phyloP scores from a whole-genome alignment of 2,329 filamentous ascomycete species.

The Westerdykella sp. region DNA sequence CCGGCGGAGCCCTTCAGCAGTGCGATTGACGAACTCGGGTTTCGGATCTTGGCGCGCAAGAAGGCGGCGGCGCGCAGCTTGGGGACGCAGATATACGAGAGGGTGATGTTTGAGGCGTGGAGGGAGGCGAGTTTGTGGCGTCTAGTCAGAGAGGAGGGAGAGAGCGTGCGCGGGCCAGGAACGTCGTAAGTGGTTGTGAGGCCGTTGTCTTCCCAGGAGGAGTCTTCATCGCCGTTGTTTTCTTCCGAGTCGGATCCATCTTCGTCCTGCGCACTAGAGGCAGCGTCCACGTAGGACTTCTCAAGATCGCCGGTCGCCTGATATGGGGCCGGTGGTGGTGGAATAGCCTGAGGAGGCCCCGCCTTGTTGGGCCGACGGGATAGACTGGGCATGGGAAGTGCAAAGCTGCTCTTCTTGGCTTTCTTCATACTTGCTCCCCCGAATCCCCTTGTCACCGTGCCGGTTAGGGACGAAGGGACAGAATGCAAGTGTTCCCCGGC shows the following conservation, averaged over 20 bases:
- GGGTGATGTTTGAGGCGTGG: constrained; percentile 45
- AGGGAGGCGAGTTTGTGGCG: constrained; percentile 55
- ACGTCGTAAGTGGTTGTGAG: constrained; percentile 58
- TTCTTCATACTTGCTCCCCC: no score
- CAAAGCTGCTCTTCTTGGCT: no score
- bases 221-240: constrained; percentile 44
- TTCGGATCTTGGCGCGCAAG: constrained; percentile 53
- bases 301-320: no score
- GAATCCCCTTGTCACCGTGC: no score
- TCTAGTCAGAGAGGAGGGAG: constrained; percentile 44
- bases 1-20: constrained; percentile 52
- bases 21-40: constrained; percentile 48
- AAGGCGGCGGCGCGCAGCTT: constrained; percentile 57
- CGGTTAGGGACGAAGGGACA: no score
- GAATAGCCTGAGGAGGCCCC: no score
- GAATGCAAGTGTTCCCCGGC: no score
- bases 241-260: not conserved
- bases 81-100: constrained; percentile 53
- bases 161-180: constrained; percentile 52
- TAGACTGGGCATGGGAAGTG: no score
- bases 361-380: no score
- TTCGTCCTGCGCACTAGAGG: no score
- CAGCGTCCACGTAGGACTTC: no score
- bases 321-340: no score
- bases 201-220: constrained; percentile 53